Percentiles rank a stretch among this genome's conserved stretches.
Conservation (phyloP, 2,329 filamentous ascomycete species). For the Helicocarpus griseus region DNA sequence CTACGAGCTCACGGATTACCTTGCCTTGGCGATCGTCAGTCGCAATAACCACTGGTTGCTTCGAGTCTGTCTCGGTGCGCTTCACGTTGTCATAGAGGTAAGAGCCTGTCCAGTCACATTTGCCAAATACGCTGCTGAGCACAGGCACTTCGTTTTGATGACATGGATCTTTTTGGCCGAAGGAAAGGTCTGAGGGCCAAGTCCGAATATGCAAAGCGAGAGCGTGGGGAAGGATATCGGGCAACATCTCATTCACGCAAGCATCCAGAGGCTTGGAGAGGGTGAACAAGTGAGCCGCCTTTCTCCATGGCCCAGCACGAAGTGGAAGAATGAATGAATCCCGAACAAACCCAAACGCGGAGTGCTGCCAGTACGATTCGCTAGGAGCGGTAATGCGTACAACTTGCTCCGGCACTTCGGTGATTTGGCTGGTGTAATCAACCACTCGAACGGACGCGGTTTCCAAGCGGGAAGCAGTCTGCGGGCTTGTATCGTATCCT, state of each 20-base stretch:
- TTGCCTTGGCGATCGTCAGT: conserved; percentile 1
- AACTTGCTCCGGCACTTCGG: background rate
- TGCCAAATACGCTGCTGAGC: background rate
- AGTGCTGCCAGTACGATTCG: conserved; percentile 4
- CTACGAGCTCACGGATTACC: background rate
- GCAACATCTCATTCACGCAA: conserved; percentile 2
- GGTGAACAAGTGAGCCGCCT: background rate
- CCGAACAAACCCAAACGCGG: conserved; percentile 3
- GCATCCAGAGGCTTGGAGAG: conserved; percentile 1
- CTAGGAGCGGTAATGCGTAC: conserved; percentile 3
- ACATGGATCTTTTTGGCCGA: conserved; percentile 4
- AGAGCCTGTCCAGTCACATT: conserved; percentile 4
- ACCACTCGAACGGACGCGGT: background rate
- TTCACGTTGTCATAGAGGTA: conserved; percentile 4
- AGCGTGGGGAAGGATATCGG: background rate
- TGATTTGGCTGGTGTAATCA: background rate
- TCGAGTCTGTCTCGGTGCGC: background rate
- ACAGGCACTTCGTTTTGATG: conserved; percentile 3
- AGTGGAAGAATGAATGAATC: conserved; percentile 4
- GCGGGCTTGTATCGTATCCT: conserved; percentile 1
- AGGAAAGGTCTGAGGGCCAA: conserved; percentile 5
- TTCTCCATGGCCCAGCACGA: conserved; percentile 3
- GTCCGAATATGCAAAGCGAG: conserved; percentile 3
- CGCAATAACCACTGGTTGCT: conserved; percentile 5
- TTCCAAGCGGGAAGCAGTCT: background rate